phyloP scores from a whole-genome alignment of 768 basidiomycete species.

The Naganishia friedmannii region DNA sequence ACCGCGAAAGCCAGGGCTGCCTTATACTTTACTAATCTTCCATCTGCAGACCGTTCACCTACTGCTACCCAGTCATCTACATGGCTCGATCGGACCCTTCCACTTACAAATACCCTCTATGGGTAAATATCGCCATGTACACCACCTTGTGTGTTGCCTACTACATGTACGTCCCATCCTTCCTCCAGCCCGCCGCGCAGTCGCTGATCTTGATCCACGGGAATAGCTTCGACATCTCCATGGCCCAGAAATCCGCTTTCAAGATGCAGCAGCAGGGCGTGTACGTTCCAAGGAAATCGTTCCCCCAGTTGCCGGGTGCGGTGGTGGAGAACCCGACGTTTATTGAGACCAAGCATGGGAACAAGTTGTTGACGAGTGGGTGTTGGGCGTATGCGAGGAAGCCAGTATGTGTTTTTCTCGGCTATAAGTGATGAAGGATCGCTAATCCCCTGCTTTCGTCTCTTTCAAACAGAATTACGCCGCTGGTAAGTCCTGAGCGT shows the following conservation, averaged over 20 bases:
- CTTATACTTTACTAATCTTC: not conserved
- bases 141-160: constrained; percentile 76
- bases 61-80: constrained; percentile 95
- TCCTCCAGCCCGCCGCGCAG: not conserved
- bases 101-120: constrained; percentile 79
- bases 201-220: not conserved
- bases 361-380: constrained; percentile 83
- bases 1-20: not conserved
- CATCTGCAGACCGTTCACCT: constrained; percentile 59
- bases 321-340: constrained; percentile 79
- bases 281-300: constrained; percentile 76
- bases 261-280: constrained; percentile 95
- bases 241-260: constrained; percentile 94
- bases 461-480: constrained; percentile 73
- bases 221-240: constrained; percentile 81
- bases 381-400: constrained; percentile 95
- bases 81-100: constrained; percentile 92
- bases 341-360: constrained; percentile 94
- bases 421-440: not conserved
- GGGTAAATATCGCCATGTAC: constrained; percentile 69
- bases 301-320: constrained; percentile 86
- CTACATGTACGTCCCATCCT: constrained; percentile 63
- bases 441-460: not conserved
- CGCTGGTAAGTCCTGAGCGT: constrained; percentile 57
- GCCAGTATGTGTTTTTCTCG: constrained; percentile 60